Conservation (phyloP, 2,329 filamentous ascomycete species). For the Endocalyx cinctus region DNA sequence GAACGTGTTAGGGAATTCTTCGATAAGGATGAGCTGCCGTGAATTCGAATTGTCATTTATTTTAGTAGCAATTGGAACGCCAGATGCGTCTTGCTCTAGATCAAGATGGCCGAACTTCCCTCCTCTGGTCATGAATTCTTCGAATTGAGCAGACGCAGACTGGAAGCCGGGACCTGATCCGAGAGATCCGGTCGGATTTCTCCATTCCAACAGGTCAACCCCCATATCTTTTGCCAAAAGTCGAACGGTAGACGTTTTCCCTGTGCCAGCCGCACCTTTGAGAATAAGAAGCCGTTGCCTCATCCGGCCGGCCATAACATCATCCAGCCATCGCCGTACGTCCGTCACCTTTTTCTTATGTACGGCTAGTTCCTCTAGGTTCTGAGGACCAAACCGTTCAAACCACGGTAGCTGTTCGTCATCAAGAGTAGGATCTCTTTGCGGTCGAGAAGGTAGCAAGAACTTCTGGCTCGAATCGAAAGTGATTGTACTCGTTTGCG, state of each 20-base stretch:
- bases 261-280: constrained; percentile 85
- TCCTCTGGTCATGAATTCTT: constrained; percentile 82
- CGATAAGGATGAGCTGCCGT: constrained; percentile 65
- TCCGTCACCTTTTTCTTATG: constrained; percentile 92
- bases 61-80: constrained; percentile 4
- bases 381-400: constrained; percentile 72
- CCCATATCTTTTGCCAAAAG: constrained; percentile 74
- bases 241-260: constrained; percentile 83
- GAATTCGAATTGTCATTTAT: constrained; percentile 10
- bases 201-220: constrained; percentile 83
- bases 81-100: constrained; percentile 24
- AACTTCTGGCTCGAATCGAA: constrained; percentile 50
- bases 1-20: constrained; percentile 78
- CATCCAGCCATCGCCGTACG: constrained; percentile 76
- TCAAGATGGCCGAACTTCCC: constrained; percentile 75
- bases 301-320: constrained; percentile 61
- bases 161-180: constrained; percentile 57
- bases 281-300: constrained; percentile 74
- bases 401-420: constrained; percentile 76
- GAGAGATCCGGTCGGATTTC: constrained; percentile 65
- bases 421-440: constrained; percentile 25
- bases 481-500: too few relatives aligned
- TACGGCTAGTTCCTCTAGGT: constrained; percentile 80
- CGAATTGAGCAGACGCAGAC: constrained; percentile 76
- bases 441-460: constrained; percentile 36